Evolutionary conservation across 306 rosid species (phyloP), one percentile per base, ranked within the genome.

Genomic region (Cucurbita moschata): DNA sequence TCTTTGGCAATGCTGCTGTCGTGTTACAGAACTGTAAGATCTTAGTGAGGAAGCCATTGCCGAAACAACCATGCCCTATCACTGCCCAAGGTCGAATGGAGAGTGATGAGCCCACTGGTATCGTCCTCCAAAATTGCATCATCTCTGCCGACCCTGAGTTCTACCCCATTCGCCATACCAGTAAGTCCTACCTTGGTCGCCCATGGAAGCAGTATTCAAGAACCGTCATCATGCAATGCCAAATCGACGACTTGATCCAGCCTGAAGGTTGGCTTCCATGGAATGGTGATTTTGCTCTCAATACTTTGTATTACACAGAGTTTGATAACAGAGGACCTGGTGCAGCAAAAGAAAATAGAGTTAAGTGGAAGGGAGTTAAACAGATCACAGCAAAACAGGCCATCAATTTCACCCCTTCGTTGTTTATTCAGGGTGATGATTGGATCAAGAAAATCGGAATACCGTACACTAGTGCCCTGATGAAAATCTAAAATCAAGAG

Each of bases 161-260:
- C 64, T 1, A 72, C 0, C 26, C 66, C 0, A 26, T 77, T 6
- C 64, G 72, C 1, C 26, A 35, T 0, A 40, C 0, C 23, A 76
- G 82, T 70, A 74, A 78, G 44, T 70, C 86, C 0, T 89, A 69
- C 60, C 76, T 92, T 8, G 98, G 90, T 0, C 73, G 98, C 38
- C 98, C 98, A 7, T 87, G 92, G 92, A 85, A 64, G 75, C 1
- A 38, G 3, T 92, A 15, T 61, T 82, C 96, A 0, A 88, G 86
- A 75, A 85, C 92, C 0, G 75, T 92, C 9, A 67, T 92, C 57
- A 81, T 92, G 83, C 84, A 88, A 2, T 77, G 87, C 0, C 30
- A 8, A 0, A 88, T 92, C 21, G 89, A 84, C 14, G 83, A 60
- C 1, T 21, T 85, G 0, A 87, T 81, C 23, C 26, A 49, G 0